phyloP scores from a whole-genome alignment of 2,329 filamentous ascomycete genomes.

The Massarina eburnea region DNA sequence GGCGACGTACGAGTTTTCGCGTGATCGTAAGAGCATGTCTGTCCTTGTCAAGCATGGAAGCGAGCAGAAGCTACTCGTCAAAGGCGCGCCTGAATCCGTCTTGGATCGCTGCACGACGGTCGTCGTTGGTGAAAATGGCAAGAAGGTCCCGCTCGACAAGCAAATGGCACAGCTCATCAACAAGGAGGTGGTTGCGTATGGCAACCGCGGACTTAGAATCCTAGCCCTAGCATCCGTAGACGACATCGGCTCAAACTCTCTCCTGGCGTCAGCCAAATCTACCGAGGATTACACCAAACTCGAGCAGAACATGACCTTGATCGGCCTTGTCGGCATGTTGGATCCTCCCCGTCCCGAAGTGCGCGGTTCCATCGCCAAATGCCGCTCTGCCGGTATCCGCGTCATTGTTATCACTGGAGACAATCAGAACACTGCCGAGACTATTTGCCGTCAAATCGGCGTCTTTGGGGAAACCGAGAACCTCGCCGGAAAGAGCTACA shows the following conservation, averaged over 20 bases:
- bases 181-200: constrained; percentile 84
- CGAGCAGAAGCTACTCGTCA: constrained; percentile 83
- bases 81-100: constrained; percentile 93
- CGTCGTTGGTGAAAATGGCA: constrained; percentile 75
- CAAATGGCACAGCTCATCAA: constrained; percentile 70
- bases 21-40: constrained; percentile 99
- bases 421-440: constrained; percentile 96
- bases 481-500: constrained; percentile 88
- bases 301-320: constrained; percentile 90
- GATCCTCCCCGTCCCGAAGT: constrained; percentile 96
- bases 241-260: constrained; percentile 68
- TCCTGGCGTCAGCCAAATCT: constrained; percentile 75
- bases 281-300: constrained; percentile 81
- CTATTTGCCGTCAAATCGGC: constrained; percentile 95
- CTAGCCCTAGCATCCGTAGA: constrained; percentile 89
- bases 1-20: constrained; percentile 93
- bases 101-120: constrained; percentile 87
- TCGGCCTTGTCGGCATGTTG: constrained; percentile 94
- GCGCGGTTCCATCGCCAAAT: constrained; percentile 79
- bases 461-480: constrained; percentile 83
- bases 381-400: constrained; percentile 89
- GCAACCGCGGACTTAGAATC: constrained; percentile 88
- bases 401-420: constrained; percentile 98
- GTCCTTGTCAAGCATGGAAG: constrained; percentile 75
- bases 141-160: constrained; percentile 70